These are phyloP conservation scores for Colletotrichum australisinense DNA, from an alignment of 2,329 filamentous ascomycete species.

Conservation along the genomic window DNA sequence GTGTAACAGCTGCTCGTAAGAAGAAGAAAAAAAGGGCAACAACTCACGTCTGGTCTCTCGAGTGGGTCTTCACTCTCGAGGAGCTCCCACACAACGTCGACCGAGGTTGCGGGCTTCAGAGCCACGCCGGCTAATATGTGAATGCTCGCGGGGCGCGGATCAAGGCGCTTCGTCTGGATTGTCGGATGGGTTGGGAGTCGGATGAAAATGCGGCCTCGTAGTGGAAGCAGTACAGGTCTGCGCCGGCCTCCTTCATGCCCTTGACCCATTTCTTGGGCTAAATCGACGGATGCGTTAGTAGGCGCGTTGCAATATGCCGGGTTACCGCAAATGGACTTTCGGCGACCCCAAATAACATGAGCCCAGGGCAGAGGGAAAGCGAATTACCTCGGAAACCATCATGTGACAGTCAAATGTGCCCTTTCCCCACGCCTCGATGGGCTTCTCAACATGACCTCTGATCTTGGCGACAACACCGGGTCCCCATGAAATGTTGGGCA, in stretches of 20 bases:
- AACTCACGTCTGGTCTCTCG: constrained; percentile 88
- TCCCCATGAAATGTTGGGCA: constrained; percentile 98
- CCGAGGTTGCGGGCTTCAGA: constrained; percentile 91
- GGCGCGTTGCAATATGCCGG: neutral
- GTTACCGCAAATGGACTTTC: neutral
- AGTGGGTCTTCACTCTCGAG: constrained; percentile 77
- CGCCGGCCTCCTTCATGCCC: constrained; percentile 92
- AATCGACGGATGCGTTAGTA: constrained; percentile 4
- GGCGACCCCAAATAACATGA: neutral
- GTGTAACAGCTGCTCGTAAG: neutral
- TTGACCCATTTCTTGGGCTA: constrained; percentile 98
- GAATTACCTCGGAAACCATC: constrained; percentile 96
- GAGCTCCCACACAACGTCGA: constrained; percentile 93
- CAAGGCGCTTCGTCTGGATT: too few relatives aligned
- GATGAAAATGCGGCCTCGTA: constrained; percentile 95
- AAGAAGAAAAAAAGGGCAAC: neutral
- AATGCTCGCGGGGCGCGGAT: too few relatives aligned
- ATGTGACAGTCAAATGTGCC: constrained; percentile 99
- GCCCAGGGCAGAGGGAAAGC: constrained; percentile 30
- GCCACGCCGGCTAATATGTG: constrained; percentile 95
- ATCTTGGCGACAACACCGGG: constrained; percentile 96
- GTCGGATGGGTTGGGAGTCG: constrained; percentile 81
- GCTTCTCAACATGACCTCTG: constrained; percentile 83
- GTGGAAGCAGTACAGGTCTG: constrained; percentile 99
- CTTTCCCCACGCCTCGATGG: constrained; percentile 75